Evolutionary conservation across 2,329 filamentous ascomycete species (phyloP).

Genomic region (Biscogniauxia sp.): DNA sequence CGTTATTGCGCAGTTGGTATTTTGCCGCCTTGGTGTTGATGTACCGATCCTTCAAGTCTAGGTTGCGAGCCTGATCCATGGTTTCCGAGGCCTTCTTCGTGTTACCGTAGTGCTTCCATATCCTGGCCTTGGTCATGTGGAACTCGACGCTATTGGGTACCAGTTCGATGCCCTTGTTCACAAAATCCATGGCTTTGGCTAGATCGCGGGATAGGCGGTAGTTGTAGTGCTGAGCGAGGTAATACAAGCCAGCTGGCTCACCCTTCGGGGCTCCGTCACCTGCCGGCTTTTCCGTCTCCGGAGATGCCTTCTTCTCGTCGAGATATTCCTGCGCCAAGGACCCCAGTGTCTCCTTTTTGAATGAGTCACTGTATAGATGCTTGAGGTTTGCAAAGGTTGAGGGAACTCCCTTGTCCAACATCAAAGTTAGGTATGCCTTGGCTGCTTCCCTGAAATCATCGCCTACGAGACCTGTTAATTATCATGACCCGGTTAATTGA

Average conservation of each 20-base stretch:
- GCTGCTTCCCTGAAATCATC: constrained; percentile 78
- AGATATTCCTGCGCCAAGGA: constrained; percentile 77
- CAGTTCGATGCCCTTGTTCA: constrained; percentile 78
- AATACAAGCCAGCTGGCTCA: constrained; percentile 80
- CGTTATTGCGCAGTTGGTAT: constrained; percentile 89
- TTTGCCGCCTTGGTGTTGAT: constrained; percentile 99
- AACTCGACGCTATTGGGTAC: constrained; percentile 84
- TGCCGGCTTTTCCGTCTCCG: constrained; percentile 44
- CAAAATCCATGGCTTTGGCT: constrained; percentile 74
- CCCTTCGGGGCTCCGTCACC: constrained; percentile 54
- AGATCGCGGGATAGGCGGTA: constrained; percentile 85
- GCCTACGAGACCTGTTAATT: constrained; percentile 42
- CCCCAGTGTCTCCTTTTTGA: constrained; percentile 75
- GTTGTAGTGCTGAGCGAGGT: constrained; percentile 95
- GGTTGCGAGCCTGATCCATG: constrained; percentile 82
- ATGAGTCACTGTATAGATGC: constrained; percentile 75
- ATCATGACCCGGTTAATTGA: not conserved
- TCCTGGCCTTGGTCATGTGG: constrained; percentile 91
- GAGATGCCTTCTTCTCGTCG: constrained; percentile 44
- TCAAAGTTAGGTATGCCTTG: constrained; percentile 74
- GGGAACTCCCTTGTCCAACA: constrained; percentile 89
- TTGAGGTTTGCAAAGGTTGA: constrained; percentile 98
- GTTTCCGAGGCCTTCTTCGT: constrained; percentile 74
- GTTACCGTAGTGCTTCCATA: constrained; percentile 88
- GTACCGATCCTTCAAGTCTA: constrained; percentile 90